Evolutionary conservation across 441 rosid species (phyloP), one percentile per base, ranked within the genome.

Genomic region (Codiaeum variegatum): DNA sequence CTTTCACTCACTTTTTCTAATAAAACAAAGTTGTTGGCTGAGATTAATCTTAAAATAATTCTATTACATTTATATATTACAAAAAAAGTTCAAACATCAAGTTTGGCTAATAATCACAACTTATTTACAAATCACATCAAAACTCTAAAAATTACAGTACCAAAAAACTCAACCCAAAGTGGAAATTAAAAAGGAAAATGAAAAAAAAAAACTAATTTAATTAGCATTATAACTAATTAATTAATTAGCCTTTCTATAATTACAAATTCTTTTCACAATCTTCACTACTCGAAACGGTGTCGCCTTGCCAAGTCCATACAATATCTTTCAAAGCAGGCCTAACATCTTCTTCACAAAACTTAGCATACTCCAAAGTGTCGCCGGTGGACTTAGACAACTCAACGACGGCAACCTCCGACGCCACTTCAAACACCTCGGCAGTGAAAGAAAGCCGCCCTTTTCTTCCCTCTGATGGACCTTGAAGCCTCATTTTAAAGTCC

Each of bases 221-320:
- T 23, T 11, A 51, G 47, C 7, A n/a, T 36, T n/a, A 44, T 6
- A 3, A 31, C 21, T 13, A 2, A 64, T 54, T 6, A 3, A 31
- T 12, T 13, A 2, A 64, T 54, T 26, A 68, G 54, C 40, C 24
- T 7, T 36, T n/a, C 73, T 52, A 40, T 40, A 28, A 40, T 36
- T 12, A 13, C 28, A 21, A 1, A 15, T 68, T 36, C 1, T 70
- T 36, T 13, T 69, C 71, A 70, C 55, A 32, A 13, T 47, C 76
- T 9, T 11, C 70, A 5, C 49, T 66, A 40, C 34, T 46, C 46
- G 67, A 67, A 26, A 70, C 75, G 42, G 42, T 67, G 76, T 94
- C 96, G 5, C 98, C 98, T 73, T 91, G 97, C 97, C 97, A 93
- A 1, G 92, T 81, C 97, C 97, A 93, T 1, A 93, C 96, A 62